Evolutionary conservation across 2,329 filamentous ascomycete species (phyloP).

Genomic region (Fusarium armeniacum): DNA sequence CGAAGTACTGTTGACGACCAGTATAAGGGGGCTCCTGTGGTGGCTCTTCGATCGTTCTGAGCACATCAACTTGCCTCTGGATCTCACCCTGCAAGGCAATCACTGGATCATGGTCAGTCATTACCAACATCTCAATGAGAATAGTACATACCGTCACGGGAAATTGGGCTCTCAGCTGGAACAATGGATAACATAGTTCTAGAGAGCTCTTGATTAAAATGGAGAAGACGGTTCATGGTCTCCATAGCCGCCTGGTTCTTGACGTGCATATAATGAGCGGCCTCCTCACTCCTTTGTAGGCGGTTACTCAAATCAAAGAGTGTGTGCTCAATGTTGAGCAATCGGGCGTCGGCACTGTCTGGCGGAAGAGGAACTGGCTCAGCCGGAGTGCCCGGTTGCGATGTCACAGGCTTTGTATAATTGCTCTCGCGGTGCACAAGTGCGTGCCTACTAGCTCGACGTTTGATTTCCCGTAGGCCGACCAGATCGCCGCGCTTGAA

Average conservation of each 20-base stretch:
- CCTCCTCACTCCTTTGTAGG: constrained; percentile 86
- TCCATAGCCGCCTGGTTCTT: constrained; percentile 88
- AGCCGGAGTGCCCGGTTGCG: constrained; percentile 86
- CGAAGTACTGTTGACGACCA: constrained; percentile 75
- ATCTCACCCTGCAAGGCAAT: constrained; percentile 70
- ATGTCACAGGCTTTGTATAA: constrained; percentile 78
- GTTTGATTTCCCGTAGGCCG: constrained; percentile 93
- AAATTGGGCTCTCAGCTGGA: constrained; percentile 80
- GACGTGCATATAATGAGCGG: constrained; percentile 80
- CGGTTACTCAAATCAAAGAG: constrained; percentile 84
- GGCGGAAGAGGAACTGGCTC: constrained; percentile 79
- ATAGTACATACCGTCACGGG: constrained; percentile 80
- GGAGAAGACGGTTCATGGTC: constrained; percentile 75
- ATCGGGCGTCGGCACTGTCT: constrained; percentile 81
- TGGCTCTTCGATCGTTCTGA: constrained; percentile 71
- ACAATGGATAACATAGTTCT: constrained; percentile 80
- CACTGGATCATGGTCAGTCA: constrained; percentile 58
- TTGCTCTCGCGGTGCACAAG: constrained; percentile 94
- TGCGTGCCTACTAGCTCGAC: constrained; percentile 91
- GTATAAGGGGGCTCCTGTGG: constrained; percentile 76
- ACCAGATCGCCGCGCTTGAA: constrained; percentile 96
- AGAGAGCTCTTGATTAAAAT: constrained; percentile 89
- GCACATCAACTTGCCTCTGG: constrained; percentile 70
- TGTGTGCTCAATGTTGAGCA: constrained; percentile 83
- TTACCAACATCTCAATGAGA: background rate